Evolutionary conservation across 768 basidiomycete species (phyloP).

Genomic region (Russula dissimulans): DNA sequence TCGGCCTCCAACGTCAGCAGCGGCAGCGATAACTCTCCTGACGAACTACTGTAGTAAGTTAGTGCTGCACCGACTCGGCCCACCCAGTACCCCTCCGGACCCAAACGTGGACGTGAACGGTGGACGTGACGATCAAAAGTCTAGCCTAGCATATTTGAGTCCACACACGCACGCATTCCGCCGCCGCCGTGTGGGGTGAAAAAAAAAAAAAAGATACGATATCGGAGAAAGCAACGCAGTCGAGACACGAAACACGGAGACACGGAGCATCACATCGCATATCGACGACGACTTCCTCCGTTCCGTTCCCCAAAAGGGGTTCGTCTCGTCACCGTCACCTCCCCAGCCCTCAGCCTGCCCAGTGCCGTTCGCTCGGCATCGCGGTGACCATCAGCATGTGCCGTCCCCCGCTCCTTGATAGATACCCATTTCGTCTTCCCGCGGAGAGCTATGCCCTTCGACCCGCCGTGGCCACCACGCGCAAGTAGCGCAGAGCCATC

Average conservation of each 20-base stretch:
- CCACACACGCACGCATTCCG: too few species aligned
- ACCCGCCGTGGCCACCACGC: background rate
- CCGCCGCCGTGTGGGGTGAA: background rate
- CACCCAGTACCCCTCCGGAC: too few species aligned
- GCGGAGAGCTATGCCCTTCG: background rate
- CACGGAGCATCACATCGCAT: background rate
- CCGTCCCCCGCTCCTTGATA: background rate
- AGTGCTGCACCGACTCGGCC: too few species aligned
- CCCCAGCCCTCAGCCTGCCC: too few species aligned
- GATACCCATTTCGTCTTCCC: background rate
- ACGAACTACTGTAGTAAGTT: too few species aligned
- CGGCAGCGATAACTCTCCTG: too few species aligned
- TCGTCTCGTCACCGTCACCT: background rate
- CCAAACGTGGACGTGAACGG: too few species aligned
- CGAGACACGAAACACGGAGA: background rate
- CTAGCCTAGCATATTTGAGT: too few species aligned
- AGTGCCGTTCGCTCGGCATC: background rate
- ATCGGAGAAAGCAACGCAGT: background rate
- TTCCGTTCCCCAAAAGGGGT: background rate
- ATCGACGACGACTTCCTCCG: background rate
- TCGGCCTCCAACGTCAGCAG: slow-evolving; percentile 8
- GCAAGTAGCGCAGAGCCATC: slow-evolving; percentile 1
- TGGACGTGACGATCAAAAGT: too few species aligned
- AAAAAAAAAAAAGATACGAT: background rate
- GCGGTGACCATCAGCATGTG: background rate